Conservation (phyloP, 2,329 filamentous ascomycete genomes). For the Harringtonia aguacate region DNA sequence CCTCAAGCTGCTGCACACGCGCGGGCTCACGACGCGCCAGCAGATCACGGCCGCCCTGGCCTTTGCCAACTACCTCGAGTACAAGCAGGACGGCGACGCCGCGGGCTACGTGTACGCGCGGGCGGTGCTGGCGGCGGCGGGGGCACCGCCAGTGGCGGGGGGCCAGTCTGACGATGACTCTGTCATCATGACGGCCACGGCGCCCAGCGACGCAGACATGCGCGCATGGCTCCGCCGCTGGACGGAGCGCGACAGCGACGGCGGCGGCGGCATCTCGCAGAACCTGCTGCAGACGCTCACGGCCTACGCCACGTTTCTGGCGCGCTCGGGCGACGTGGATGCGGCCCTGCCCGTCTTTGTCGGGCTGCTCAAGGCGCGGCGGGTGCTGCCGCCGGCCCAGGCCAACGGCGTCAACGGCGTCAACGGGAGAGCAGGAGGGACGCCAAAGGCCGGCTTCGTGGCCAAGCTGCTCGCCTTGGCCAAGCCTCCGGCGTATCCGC, state of each 20-base stretch:
- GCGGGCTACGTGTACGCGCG: constrained; percentile 8
- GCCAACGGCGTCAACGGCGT: constrained; percentile 3
- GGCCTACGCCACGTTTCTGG: constrained; percentile 67
- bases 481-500: constrained; percentile 43
- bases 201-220: constrained; percentile 3
- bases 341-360: constrained; percentile 74
- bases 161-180: not conserved
- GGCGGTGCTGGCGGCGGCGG: constrained; percentile 6
- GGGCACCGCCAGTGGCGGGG: too few species aligned
- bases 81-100: constrained; percentile 40
- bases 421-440: too few species aligned
- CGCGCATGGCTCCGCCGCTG: constrained; percentile 7
- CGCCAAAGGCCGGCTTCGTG: not conserved
- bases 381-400: constrained; percentile 37
- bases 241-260: constrained; percentile 28
- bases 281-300: constrained; percentile 72
- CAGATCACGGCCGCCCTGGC: constrained; percentile 70
- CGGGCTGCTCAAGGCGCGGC: constrained; percentile 70
- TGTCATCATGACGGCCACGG: constrained; percentile 7
- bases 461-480: constrained; percentile 1
- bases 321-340: constrained; percentile 54
- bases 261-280: constrained; percentile 40
- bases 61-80: constrained; percentile 79
- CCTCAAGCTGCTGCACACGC: constrained; percentile 67
- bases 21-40: constrained; percentile 69